Evolutionary conservation across 768 basidiomycete genomes (phyloP).

Genomic region (Rhizopogon vulgaris): DNA sequence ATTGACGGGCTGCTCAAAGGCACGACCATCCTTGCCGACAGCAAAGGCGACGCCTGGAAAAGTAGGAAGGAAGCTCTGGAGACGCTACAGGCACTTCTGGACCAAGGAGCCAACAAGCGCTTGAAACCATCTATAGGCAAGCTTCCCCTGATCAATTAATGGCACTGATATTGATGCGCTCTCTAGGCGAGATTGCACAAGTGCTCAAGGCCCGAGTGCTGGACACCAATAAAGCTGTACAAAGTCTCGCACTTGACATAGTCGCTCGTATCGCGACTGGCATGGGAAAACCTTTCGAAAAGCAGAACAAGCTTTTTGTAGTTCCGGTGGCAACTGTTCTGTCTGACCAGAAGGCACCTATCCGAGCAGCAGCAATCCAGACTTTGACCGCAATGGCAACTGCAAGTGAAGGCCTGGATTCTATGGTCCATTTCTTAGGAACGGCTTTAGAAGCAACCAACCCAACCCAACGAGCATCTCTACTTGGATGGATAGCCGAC

Average conservation of each 20-base stretch:
- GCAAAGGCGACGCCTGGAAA: conserved; percentile 96
- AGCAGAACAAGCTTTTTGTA: conserved; percentile 71
- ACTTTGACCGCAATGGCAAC: conserved; percentile 79
- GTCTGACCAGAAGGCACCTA: conserved; percentile 87
- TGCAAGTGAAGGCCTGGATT: conserved; percentile 80
- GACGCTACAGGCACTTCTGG: conserved; percentile 71
- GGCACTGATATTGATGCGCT: not conserved
- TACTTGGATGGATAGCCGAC: conserved; percentile 76
- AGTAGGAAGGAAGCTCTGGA: conserved; percentile 94
- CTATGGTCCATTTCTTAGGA: conserved; percentile 71
- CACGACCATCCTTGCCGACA: conserved; percentile 74
- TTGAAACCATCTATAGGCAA: conserved; percentile 86
- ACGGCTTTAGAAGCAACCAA: conserved; percentile 81
- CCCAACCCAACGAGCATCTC: conserved; percentile 76
- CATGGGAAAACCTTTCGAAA: conserved; percentile 96
- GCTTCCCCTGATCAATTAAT: conserved; percentile 6
- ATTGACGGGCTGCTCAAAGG: conserved; percentile 80
- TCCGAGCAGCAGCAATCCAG: conserved; percentile 70
- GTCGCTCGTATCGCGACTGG: conserved; percentile 85
- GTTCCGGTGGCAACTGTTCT: conserved; percentile 77
- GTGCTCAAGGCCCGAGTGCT: conserved; percentile 82
- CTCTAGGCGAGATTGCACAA: conserved; percentile 80
- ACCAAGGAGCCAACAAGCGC: conserved; percentile 89
- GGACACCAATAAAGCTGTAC: conserved; percentile 94
- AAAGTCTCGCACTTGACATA: conserved; percentile 83